phyloP scores from a whole-genome alignment of 2,329 filamentous ascomycete genomes.

The Lachnellula suecica region DNA sequence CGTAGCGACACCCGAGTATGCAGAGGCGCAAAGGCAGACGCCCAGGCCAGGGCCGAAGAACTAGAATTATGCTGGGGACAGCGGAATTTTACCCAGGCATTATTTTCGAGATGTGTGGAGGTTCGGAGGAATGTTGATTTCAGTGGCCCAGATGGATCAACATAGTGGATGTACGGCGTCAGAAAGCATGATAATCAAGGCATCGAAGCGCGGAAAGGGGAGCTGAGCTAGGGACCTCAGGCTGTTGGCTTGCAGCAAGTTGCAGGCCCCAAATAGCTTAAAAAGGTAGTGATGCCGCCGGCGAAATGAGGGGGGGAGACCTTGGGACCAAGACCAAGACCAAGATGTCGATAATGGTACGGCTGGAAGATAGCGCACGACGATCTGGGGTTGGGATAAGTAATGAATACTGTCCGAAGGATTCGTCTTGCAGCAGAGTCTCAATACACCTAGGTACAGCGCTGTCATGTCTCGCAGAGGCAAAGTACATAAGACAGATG shows the following conservation, averaged over 20 bases:
- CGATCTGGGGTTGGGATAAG: neutral
- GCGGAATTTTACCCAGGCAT: neutral
- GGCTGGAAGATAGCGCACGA: neutral
- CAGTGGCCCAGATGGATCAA: slow-evolving; percentile 1
- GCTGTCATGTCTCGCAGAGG: neutral
- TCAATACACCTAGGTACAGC: neutral
- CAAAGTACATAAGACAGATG: neutral
- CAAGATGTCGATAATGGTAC: neutral
- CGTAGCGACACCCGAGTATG: slow-evolving; percentile 19
- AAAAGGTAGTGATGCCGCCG: neutral
- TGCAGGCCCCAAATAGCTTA: neutral
- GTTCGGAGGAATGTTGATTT: slow-evolving; percentile 25
- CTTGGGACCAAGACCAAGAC: neutral
- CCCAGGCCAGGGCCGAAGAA: slow-evolving; percentile 6
- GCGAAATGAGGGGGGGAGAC: slow-evolving; percentile 4
- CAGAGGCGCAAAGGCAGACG: slow-evolving; percentile 14
- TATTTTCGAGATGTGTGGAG: slow-evolving; percentile 6
- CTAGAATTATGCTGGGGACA: slow-evolving; percentile 1
- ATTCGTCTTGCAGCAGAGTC: neutral
- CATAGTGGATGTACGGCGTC: slow-evolving; percentile 6
- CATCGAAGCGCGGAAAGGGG: slow-evolving; percentile 2
- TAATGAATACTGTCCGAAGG: neutral
- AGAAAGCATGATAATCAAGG: slow-evolving; percentile 4
- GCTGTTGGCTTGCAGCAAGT: neutral
- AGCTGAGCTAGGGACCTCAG: neutral